Conservation (phyloP, 1,139 yeast genomes). For the Debaryomycetaceae sp. region DNA sequence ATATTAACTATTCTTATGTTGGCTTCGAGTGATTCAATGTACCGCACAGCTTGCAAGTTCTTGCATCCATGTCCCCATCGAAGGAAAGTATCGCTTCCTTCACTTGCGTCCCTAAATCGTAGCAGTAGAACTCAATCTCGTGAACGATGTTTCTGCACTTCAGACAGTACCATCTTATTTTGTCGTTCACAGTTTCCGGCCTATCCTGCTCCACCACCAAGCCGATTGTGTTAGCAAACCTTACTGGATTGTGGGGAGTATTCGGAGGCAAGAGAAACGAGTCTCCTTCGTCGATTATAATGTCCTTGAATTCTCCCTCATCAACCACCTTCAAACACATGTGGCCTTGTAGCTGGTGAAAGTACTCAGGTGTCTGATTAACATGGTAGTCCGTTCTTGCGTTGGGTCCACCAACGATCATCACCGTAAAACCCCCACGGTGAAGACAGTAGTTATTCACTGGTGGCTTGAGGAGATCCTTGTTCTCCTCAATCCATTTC, state of each 20-base stretch:
- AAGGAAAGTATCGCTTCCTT: conserved; percentile 75
- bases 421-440: conserved; percentile 87
- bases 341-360: conserved; percentile 79
- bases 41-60: conserved; percentile 77
- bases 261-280: conserved; percentile 82
- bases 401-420: conserved; percentile 95
- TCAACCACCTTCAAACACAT: conserved; percentile 88
- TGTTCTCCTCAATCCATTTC: conserved; percentile 78
- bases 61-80: conserved; percentile 56
- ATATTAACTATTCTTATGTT: conserved; percentile 14
- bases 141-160: conserved; percentile 62
- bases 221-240: conserved; percentile 84
- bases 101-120: conserved; percentile 86
- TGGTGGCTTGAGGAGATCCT: conserved; percentile 78
- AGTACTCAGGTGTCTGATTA: conserved; percentile 93
- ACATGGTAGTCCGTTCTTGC: conserved; percentile 91
- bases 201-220: conserved; percentile 93
- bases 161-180: conserved; percentile 82
- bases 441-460: conserved; percentile 89
- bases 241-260: conserved; percentile 85
- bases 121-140: conserved; percentile 69
- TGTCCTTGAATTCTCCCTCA: conserved; percentile 66
- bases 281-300: conserved; percentile 79
- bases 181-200: conserved; percentile 65
- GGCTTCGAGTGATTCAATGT: conserved; percentile 65